phyloP scores from a whole-genome alignment of 176 grass and related monocot species.

The barley (Hordeum vulgare) region DNA sequence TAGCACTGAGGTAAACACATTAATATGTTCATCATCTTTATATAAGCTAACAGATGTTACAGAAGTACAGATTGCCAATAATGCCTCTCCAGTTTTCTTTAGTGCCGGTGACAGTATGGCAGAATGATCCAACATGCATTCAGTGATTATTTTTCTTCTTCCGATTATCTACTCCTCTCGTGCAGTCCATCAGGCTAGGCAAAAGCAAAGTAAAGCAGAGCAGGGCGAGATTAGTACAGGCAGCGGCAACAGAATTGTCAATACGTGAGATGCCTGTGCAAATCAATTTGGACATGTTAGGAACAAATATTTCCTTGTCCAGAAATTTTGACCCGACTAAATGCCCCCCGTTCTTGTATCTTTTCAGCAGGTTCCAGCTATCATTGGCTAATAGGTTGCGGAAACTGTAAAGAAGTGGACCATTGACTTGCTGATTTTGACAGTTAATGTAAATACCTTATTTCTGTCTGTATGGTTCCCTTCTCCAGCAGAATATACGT shows the following conservation, averaged over 20 bases:
- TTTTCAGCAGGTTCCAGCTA: not conserved
- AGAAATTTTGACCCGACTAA: not conserved
- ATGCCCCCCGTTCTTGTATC: not conserved
- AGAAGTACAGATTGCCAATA: not conserved
- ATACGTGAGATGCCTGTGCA: not conserved
- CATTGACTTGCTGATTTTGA: not conserved
- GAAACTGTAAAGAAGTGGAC: not conserved
- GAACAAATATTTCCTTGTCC: not conserved
- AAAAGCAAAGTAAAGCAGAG: not conserved
- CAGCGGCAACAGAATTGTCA: not conserved
- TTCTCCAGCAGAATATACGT: not conserved
- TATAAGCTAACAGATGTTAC: not conserved
- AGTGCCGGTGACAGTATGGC: not conserved
- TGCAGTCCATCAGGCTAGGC: conserved; percentile 16
- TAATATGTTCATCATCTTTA: not conserved
- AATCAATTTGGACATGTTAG: not conserved
- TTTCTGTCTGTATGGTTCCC: not conserved
- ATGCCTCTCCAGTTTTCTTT: not conserved
- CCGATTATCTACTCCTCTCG: not conserved
- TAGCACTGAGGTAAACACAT: conserved; percentile 44
- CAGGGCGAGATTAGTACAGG: not conserved
- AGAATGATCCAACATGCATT: not conserved
- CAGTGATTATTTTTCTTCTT: not conserved
- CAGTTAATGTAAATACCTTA: not conserved
- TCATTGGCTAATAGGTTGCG: not conserved